A percentile compares a stretch with the other conserved stretches of the same genome.
These are phyloP conservation scores for Endocalyx cinctus DNA, from an alignment of 2,329 filamentous ascomycete genomes.

Conservation along the genomic window DNA sequence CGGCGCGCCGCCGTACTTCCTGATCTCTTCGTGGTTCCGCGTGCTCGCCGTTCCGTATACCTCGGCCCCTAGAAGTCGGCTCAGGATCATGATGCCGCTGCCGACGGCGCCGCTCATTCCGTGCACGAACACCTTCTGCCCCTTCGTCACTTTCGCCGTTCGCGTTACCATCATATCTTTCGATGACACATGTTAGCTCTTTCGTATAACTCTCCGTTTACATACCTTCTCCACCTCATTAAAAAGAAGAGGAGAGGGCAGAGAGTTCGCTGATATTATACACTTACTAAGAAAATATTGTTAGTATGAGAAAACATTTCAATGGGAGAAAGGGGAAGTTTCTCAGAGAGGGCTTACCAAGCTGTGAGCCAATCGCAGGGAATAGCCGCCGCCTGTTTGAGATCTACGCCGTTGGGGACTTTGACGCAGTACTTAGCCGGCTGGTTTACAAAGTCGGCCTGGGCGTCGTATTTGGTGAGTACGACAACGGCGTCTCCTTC, in stretches of 20 bases:
- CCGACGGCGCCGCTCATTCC: slow-evolving; percentile 47
- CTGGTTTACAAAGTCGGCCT: slow-evolving; percentile 42
- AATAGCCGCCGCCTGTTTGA: slow-evolving; percentile 36
- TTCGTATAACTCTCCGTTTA: too few species aligned
- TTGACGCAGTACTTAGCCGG: slow-evolving; percentile 40
- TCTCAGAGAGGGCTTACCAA: too few species aligned
- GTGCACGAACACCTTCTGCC: slow-evolving; percentile 46
- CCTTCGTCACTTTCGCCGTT: slow-evolving; percentile 33
- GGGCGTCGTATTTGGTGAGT: slow-evolving; percentile 36
- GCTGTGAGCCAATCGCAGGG: slow-evolving; percentile 43
- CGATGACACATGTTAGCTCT: too few species aligned
- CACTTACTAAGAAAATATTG: too few species aligned
- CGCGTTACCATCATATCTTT: slow-evolving; percentile 31
- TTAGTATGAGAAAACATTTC: too few species aligned
- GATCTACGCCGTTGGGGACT: slow-evolving; percentile 36
- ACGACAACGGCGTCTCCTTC: slow-evolving; percentile 30
- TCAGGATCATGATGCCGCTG: slow-evolving; percentile 36
- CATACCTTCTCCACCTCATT: too few species aligned
- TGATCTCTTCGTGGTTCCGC: slow-evolving; percentile 38
- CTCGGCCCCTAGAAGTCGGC: slow-evolving; percentile 37
- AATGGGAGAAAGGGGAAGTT: too few species aligned
- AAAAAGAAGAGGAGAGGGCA: too few species aligned
- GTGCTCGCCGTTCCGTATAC: slow-evolving; percentile 45
- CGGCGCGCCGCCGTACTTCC: slow-evolving; percentile 33
- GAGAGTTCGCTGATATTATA: too few species aligned